Evolutionary conservation across 1,284 basidiomycete species (phyloP), one percentile per base, ranked within the genome.

Genomic region (Uromyces viciae-fabae): DNA sequence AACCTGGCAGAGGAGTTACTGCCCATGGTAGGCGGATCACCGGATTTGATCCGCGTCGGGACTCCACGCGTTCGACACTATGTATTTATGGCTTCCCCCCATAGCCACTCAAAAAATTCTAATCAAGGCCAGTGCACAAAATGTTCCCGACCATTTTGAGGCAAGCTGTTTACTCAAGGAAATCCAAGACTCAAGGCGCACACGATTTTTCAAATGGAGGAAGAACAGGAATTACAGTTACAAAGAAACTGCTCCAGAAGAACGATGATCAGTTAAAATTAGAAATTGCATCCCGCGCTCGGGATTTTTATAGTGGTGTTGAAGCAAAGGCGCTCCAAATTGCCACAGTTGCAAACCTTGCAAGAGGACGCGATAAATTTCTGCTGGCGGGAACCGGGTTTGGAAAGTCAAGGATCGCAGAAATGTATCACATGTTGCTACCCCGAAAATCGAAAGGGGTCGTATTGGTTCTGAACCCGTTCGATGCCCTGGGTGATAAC

Each of bases 401-500:
- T 49, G 43, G 43, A 2, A 73, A 73, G 49, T 74, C 72, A 3
- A 15, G 54, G 22, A 74, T 56, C n/a, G 17, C 72, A 22, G 68
- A 71, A 31, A 52, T 71, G 11, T 71, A 71, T 28, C 19, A 28
- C n/a, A 33, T 1, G 28, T 25, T 73, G n/a, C 25, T 38, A 8
- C 60, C 60, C 19, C n/a, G 19, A n/a, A 54, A 17, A 17, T 3
- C 43, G 22, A 33, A 33, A 33, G 71, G 28, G 14, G 46, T 56
- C 22, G 15, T 73, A 15, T 25, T 71, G 5, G 40, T 71, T 71
- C 33, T 71, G 28, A 71, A 71, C 28, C 68, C 68, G 0, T 33
- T 73, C 0, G 71, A 73, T 22, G 25, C 46, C 8, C 22, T 73
- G 22, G 71, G 71, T 14, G 71, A 73, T 31, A 73, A 73, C 36